Base-by-base conservation (phyloP, 2,329 filamentous ascomycete genomes). In the Cladosporium sp. region DNA sequence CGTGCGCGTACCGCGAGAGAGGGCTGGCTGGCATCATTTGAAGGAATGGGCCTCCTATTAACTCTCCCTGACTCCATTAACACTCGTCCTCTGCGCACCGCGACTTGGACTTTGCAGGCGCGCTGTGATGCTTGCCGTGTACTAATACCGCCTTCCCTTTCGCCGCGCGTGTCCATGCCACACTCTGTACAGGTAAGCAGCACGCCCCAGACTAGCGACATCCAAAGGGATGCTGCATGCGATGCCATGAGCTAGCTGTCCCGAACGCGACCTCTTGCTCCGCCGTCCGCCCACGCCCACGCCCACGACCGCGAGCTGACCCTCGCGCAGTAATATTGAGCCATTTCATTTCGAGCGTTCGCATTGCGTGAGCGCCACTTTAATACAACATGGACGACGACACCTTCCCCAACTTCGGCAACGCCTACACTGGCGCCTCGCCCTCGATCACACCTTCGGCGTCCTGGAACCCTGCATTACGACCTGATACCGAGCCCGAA, bases 331-430 rank as follows among this genome's bases (percentile, higher is more conserved):
- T 56, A 56, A 38, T 56, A 45, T 39, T 34, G 36, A 39, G 20
- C 22, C 15, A 11, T 38, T 45, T 43, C 38, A 15, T 47, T 56
- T 39, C 40, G n/a, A 47, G 52, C 40, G 19, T 47, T 36, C 40
- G 30, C 40, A 30, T 37, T 42, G 52, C 52, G 34, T 51, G 47
- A 34, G 42, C 55, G 36, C 49, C n/a, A 55, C 15, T 47, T 22
- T 56, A 20, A 45, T 43, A 45, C 40, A 65, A 56, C 51, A 67
- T 66, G 64, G 65, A 61, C 59, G 30, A 34, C 59, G 61, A 68
- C 63, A 70, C 73, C 30, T 72, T 65, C 20, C 73, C 74, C 59
- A 72, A 76, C 65, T 75, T 74, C 64, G 72, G 73, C 51, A 73
- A 73, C 67, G 75, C 75, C 51, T 74, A 69, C 64, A 65, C 64